phyloP scores from a whole-genome alignment of 768 basidiomycete genomes.

The Mrakia blollopis region DNA sequence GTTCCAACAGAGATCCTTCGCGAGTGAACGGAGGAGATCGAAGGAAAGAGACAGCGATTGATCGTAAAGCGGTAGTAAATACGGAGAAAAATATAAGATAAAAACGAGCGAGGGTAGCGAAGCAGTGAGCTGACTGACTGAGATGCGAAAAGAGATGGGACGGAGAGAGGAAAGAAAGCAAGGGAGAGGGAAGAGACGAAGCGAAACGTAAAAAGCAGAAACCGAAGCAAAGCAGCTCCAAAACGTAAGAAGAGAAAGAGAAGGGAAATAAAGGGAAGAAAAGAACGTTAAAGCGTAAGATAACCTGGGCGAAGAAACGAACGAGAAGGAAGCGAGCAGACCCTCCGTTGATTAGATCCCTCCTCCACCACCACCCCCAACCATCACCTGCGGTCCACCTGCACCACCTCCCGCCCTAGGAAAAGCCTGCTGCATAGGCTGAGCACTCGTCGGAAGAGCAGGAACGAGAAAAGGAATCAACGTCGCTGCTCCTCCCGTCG shows the following conservation, averaged over 20 bases:
- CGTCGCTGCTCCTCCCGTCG: conserved; percentile 16
- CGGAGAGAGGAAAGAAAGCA: neutral
- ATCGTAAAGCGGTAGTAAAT: neutral
- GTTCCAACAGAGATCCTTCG: no score
- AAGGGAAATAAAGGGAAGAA: neutral
- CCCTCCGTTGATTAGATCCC: neutral
- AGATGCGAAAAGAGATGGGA: neutral
- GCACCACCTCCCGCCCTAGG: neutral
- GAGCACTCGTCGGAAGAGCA: neutral
- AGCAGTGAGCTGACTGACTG: neutral
- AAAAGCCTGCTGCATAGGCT: conserved; percentile 11
- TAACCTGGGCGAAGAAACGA: neutral
- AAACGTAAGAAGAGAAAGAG: neutral
- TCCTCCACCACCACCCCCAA: neutral
- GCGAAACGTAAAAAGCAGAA: neutral
- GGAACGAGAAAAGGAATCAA: neutral
- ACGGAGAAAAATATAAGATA: no score
- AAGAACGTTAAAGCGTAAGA: neutral
- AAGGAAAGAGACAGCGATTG: neutral
- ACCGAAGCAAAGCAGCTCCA: neutral
- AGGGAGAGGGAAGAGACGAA: neutral
- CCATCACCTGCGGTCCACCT: neutral
- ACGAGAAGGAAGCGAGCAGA: neutral
- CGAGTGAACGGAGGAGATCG: no score
- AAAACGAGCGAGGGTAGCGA: no score